Base-by-base conservation (phyloP, 768 basidiomycete genomes). In the Pisolithus sp. region DNA sequence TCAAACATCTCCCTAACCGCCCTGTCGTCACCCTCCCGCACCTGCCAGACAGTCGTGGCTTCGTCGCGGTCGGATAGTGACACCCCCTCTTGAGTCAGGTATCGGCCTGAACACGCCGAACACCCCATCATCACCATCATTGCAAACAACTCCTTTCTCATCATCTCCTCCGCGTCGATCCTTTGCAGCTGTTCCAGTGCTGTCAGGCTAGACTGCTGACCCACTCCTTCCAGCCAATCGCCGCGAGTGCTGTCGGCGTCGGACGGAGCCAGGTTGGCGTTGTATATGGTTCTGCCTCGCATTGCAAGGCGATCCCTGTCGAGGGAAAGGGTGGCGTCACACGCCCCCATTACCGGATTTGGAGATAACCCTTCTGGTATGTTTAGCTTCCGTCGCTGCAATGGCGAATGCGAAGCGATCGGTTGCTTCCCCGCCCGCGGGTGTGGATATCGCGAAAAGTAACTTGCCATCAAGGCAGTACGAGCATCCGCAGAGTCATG, bases 1-100 rank as follows among this genome's bases (percentile, higher is more conserved):
- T 63, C 64, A 61, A 77, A 78, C 67, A 77, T 64, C 58, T 57
- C 59, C 43, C 66, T 61, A 21, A 53, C 62, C 57, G 31, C 40
- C 31, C 40, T 46, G 40, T 59, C 54, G 17, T 54, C 51, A 13
- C 17, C 38, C 43, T 13, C 20, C 13, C 30, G 28, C 8, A 39
- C 36, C 48, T 46, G 50, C 24, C n/a, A 34, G n/a, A 17, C 17
- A 21, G 6, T 24, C 18, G 34, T 34, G 34, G 34, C 2, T 3
- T 23, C 30, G 28, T 47, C 30, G 50, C n/a, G 4, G 21, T 21
- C 15, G 5, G 3, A 15, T 2, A 38, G 39, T 17, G 20, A 54
- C 47, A 1, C 48, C 51, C 45, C 47, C 6, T 31, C 30, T 12
- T 31, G 30, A 31, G 30, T 31, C 5, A 34, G 34, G 15, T 34